These are phyloP conservation scores for Apophysomyces ossiformis DNA, from an alignment of 371 early-diverging fungal genomes.

Conservation along the genomic window DNA sequence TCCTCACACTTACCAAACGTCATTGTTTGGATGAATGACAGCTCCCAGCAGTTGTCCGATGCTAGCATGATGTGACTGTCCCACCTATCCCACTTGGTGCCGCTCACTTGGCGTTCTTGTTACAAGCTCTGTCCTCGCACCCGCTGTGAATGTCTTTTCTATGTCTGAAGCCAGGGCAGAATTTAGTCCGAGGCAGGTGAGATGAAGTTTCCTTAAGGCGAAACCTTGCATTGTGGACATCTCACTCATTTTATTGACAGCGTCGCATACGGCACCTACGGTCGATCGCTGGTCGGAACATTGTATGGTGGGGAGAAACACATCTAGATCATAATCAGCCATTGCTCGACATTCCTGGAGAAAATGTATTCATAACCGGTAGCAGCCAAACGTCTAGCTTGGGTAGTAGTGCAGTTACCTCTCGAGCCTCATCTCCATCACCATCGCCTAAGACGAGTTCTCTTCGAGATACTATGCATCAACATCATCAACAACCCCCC, in stretches of 20 bases:
- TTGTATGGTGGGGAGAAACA: conserved; percentile 30
- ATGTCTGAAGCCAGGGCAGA: conserved; percentile 23
- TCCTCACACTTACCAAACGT: too few relatives aligned
- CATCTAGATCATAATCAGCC: not conserved
- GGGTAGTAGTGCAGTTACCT: conserved; percentile 22
- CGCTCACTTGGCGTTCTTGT: too few relatives aligned
- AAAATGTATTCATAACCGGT: conserved; percentile 1
- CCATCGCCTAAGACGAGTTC: conserved; percentile 9
- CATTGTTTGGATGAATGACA: too few relatives aligned
- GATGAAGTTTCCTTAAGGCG: not conserved
- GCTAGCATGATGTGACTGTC: too few relatives aligned
- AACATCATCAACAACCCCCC: not conserved
- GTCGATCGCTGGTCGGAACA: conserved; percentile 46
- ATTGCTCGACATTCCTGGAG: conserved; percentile 10
- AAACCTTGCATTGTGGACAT: not conserved
- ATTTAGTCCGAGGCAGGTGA: conserved; percentile 21
- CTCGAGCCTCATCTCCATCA: conserved; percentile 34
- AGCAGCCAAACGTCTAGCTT: conserved; percentile 21
- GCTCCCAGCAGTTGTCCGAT: too few relatives aligned
- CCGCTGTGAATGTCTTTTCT: conserved; percentile 8
- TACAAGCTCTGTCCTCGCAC: not conserved
- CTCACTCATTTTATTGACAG: conserved; percentile 17
- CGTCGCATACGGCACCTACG: conserved; percentile 50
- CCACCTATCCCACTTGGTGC: too few relatives aligned
- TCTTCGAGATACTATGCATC: conserved; percentile 4